Percentiles rank a stretch among this genome's conserved stretches.
Evolutionary conservation across 345 rosid genomes (phyloP).

Genomic region (Brassica rapa): DNA sequence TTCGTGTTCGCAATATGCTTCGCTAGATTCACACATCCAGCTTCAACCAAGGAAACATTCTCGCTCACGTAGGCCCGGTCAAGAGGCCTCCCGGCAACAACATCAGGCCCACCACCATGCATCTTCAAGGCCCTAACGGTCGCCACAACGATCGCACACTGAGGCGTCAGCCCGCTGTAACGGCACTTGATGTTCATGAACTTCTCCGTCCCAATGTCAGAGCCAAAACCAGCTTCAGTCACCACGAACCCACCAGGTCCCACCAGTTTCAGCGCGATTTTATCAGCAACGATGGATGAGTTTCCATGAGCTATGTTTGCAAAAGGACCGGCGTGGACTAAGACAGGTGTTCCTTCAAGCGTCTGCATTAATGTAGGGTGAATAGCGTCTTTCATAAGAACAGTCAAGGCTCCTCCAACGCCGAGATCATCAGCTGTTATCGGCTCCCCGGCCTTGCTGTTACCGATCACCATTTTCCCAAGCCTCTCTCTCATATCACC

Average conservation of each 20-base stretch:
- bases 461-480: constrained; percentile 96
- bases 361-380: constrained; percentile 99
- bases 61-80: constrained; percentile 83
- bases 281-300: constrained; percentile 95
- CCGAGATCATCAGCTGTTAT: constrained; percentile 99
- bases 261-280: constrained; percentile 90
- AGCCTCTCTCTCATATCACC: constrained; percentile 98
- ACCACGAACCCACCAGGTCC: constrained; percentile 97
- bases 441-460: constrained; percentile 92
- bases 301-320: constrained; percentile 99
- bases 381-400: constrained; percentile 95
- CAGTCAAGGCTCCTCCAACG: constrained; percentile 94
- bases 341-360: constrained; percentile 97
- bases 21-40: constrained; percentile 91
- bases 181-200: constrained; percentile 96
- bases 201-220: constrained; percentile 97
- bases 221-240: constrained; percentile 98
- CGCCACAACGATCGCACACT: constrained; percentile 95
- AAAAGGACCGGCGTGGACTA: constrained; percentile 99
- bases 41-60: constrained; percentile 88
- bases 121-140: constrained; percentile 97
- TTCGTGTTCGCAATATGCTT: constrained; percentile 89
- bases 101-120: constrained; percentile 99
- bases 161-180: constrained; percentile 85
- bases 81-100: constrained; percentile 97